Conservation (phyloP, 2,329 filamentous ascomycete genomes). For the Xylaria arbuscula region DNA sequence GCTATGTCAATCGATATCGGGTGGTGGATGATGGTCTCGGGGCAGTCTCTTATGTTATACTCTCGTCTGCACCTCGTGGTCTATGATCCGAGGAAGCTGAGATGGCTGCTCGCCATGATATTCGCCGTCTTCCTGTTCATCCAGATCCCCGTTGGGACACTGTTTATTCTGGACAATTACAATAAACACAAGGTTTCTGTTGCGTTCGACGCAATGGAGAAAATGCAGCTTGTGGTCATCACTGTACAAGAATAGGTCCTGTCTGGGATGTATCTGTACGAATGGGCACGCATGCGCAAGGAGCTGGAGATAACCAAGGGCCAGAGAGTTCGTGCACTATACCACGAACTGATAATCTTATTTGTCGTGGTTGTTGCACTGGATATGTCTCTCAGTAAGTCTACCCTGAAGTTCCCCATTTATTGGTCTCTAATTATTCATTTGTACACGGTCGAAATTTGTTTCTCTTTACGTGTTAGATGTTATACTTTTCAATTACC, state of each 20-base stretch:
- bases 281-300: conserved; percentile 56
- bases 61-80: conserved; percentile 71
- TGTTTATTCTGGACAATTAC: conserved; percentile 51
- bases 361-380: conserved; percentile 57
- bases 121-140: conserved; percentile 64
- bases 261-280: conserved; percentile 63
- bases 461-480: neutral
- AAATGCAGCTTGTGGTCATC: conserved; percentile 57
- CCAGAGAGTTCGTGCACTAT: conserved; percentile 42
- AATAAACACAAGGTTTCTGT: neutral
- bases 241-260: conserved; percentile 59
- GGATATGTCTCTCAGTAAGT: conserved; percentile 51
- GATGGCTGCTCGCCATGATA: conserved; percentile 66
- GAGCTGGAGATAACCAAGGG: conserved; percentile 46
- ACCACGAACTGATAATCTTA: conserved; percentile 57
- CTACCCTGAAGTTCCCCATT: neutral
- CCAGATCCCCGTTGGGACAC: conserved; percentile 63
- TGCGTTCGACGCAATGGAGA: conserved; percentile 43
- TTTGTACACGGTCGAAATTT: no score
- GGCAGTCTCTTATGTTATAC: conserved; percentile 67
- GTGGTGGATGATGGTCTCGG: conserved; percentile 64
- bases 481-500: neutral
- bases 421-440: no score
- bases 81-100: conserved; percentile 58
- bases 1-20: conserved; percentile 54